phyloP scores from a whole-genome alignment of 2,329 filamentous ascomycete species.

The Cytospora leucostoma region DNA sequence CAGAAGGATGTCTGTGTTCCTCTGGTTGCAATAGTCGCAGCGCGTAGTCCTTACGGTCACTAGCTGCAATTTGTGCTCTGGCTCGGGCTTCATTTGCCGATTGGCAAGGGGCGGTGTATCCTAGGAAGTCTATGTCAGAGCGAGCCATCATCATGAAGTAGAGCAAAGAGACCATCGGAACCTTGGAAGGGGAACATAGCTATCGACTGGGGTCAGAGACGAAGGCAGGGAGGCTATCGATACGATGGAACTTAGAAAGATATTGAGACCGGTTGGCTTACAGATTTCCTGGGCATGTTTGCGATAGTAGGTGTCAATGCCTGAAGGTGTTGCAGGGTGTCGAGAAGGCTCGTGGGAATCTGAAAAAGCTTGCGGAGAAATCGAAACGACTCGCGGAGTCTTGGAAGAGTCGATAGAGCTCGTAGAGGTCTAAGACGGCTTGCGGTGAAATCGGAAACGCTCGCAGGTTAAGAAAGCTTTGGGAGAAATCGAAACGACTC shows the following conservation, averaged over 20 bases:
- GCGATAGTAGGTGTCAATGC: background rate
- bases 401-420: too few species aligned
- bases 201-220: too few species aligned
- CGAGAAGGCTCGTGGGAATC: background rate
- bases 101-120: too few species aligned
- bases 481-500: background rate
- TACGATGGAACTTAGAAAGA: background rate
- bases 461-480: too few species aligned
- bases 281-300: background rate
- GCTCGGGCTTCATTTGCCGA: background rate
- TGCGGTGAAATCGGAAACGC: background rate
- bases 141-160: background rate
- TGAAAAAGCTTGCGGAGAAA: background rate
- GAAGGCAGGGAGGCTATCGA: background rate
- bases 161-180: too few species aligned
- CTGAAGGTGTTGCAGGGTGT: background rate
- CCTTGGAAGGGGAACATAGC: too few species aligned
- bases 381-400: too few species aligned
- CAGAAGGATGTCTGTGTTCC: conserved; percentile 1
- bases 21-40: conserved; percentile 8
- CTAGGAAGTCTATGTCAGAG: too few species aligned
- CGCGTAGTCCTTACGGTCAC: conserved; percentile 5
- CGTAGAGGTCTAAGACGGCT: background rate
- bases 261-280: background rate
- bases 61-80: background rate